phyloP scores from a whole-genome alignment of 176 grass and related monocot genomes.

The Poa pratensis region DNA sequence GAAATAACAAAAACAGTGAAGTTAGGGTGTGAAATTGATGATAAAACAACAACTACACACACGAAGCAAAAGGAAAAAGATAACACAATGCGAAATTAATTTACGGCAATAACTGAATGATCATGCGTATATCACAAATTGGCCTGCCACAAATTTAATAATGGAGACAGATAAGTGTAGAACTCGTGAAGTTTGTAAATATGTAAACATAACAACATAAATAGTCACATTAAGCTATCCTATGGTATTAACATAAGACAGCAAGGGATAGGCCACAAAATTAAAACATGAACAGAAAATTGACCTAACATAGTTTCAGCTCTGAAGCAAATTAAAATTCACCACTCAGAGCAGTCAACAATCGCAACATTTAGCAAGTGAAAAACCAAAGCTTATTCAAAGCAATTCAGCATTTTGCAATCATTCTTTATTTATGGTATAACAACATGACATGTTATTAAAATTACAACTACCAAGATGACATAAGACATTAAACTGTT shows the following conservation, averaged over 20 bases:
- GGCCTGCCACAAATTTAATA: not conserved
- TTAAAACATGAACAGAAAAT: too few species aligned
- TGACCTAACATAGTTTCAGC: too few species aligned
- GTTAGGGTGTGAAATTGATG: not conserved
- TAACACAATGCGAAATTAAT: too few species aligned
- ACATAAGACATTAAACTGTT: not conserved
- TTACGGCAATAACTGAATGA: not conserved
- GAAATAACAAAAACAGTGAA: constrained; percentile 1
- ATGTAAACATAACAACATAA: not conserved
- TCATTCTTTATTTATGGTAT: not conserved
- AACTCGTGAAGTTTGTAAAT: not conserved
- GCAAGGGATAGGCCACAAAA: not conserved
- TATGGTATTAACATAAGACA: not conserved
- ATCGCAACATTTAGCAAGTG: not conserved
- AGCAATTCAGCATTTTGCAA: not conserved
- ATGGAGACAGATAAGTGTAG: not conserved
- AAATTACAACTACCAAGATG: not conserved
- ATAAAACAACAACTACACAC: too few species aligned
- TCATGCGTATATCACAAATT: not conserved
- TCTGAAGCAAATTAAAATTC: constrained; percentile 18
- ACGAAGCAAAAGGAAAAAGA: too few species aligned
- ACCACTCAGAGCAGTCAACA: not conserved
- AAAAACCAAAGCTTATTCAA: not conserved
- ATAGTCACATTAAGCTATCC: not conserved
- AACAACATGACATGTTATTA: not conserved